Percentiles rank a stretch among this genome's conserved stretches.
These are phyloP conservation scores for Vitis vinifera DNA, from an alignment of 164 flowering plant species.

Conservation along the genomic window ASM3070453v1 NC_081810.1:15756501-15757000, in stretches of 20 bases:
- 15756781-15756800: constrained; percentile 55
- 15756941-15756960: no score
- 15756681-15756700: constrained; percentile 11
- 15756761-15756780: constrained; percentile 13
- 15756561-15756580: constrained; percentile 11
- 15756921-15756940: no score
- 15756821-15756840: constrained; percentile 65
- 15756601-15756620: constrained; percentile 9
- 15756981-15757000: no score
- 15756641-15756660: constrained; percentile 11
- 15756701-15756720: constrained; percentile 7
- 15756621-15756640: constrained; percentile 13
- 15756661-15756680: constrained; percentile 9
- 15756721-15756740: constrained; percentile 19
- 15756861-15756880: no score
- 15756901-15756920: no score
- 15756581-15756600: constrained; percentile 6
- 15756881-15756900: no score
- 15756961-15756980: no score
- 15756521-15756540: constrained; percentile 14
- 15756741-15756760: constrained; percentile 20
- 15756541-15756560: constrained; percentile 14
- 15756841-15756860: not conserved
- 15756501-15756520: constrained; percentile 16
- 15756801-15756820: constrained; percentile 75